Percentiles rank a stretch among this genome's conserved stretches.
Evolutionary conservation across 2,329 filamentous ascomycete genomes (phyloP).

Genomic region (Venturia oleaginea): DNA sequence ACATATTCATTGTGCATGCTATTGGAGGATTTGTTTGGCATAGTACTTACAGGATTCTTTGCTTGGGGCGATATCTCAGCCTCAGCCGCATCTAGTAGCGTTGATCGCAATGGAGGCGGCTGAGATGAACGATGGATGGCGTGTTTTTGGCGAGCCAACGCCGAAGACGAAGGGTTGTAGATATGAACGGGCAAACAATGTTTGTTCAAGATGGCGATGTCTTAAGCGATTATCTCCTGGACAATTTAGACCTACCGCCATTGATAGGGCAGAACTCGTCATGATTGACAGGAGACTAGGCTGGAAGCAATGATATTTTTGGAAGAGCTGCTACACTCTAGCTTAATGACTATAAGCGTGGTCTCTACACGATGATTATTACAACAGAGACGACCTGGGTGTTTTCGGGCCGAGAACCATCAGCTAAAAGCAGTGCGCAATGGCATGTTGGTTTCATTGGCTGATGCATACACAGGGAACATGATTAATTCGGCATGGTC

Average conservation of each 20-base stretch:
- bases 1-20: conserved; percentile 52
- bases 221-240: background rate
- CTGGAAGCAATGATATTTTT: too few relatives aligned
- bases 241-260: background rate
- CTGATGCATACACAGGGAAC: background rate
- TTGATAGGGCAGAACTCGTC: background rate
- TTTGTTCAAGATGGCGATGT: background rate
- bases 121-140: too few relatives aligned
- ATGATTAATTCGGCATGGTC: background rate
- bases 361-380: background rate
- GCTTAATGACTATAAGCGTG: too few relatives aligned
- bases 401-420: background rate
- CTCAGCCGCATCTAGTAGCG: background rate
- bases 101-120: background rate
- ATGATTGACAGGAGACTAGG: background rate
- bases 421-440: background rate
- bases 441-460: background rate
- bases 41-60: conserved; percentile 49
- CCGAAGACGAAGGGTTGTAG: too few relatives aligned
- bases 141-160: too few relatives aligned
- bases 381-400: background rate
- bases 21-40: conserved; percentile 50
- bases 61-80: conserved; percentile 18
- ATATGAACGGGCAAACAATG: too few relatives aligned
- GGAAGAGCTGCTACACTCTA: too few relatives aligned